Base-by-base conservation (phyloP, 2,329 filamentous ascomycete species). In the Colletotrichum sp. region DNA sequence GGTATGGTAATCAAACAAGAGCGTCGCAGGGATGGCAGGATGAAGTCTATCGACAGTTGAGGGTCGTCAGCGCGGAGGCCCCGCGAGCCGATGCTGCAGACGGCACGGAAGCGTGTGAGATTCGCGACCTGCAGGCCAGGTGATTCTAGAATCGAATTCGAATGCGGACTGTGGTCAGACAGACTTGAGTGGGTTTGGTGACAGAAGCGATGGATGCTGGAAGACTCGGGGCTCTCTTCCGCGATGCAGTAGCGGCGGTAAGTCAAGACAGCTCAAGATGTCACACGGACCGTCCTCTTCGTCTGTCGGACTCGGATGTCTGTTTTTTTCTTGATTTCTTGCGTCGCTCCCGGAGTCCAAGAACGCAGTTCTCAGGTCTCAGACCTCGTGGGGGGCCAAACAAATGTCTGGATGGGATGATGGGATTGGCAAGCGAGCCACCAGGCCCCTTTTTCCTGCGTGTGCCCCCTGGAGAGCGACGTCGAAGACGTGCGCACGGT, bases 371-470 rank as follows among this genome's bases (percentile, higher is more conserved):
- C 48, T n/a, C 21, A 13, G 67, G 58, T 64, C 60, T 71, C 72
- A 66, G 72, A 71, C 61, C 72, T 61, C 34, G 24, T 43, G 48
- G 60, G 52, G 12, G 24, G 24, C 21, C 26, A 21, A 26, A 52
- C 12, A 38, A 15, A 52, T 34, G 16, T 43, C 28, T 61, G 52
- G 21, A 72, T 72, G 55, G 30, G 64, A 75, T 43, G 70, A 65
- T 36, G 28, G 58, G 58, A 52, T 38, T 34, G 21, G 32, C 34
- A 24, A 32, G n/a, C 34, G 32, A 34, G 26, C 24, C 18, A 48
- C 10, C 43, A 57, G 69, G 32, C 70, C 70, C 70, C 57, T 75
- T 73, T 75, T 75, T 43, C 21, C 26, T 75, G 72, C 68, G 61
- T 58, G 4, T 67, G 38, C 18, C 67, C 67, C 52, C n/a, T 48